A percentile compares a stretch with the other conserved stretches of the same genome.
Conservation (phyloP, 208 protist species). For the Leishmania tropica region DNA sequence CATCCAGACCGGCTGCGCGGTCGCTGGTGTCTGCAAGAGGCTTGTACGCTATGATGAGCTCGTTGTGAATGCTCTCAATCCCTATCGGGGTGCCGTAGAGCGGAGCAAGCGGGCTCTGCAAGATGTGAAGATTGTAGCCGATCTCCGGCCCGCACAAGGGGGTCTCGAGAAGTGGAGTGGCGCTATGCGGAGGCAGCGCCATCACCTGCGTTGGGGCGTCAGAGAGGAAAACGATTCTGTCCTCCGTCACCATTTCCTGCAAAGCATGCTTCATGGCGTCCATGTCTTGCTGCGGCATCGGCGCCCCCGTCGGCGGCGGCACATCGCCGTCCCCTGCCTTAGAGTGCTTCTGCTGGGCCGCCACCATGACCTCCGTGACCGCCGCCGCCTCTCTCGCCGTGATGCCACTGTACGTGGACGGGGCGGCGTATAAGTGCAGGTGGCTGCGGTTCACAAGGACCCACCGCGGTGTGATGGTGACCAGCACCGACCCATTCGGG, state of each 20-base stretch:
- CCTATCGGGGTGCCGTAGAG: conserved; percentile 70
- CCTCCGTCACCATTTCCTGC: conserved; percentile 25
- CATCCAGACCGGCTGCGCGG: neutral
- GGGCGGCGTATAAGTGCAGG: conserved; percentile 60
- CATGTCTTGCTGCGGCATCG: conserved; percentile 29
- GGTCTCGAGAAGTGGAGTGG: conserved; percentile 60
- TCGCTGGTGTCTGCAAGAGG: conserved; percentile 3
- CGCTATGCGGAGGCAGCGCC: conserved; percentile 42
- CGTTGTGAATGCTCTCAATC: conserved; percentile 78
- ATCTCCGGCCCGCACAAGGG: conserved; percentile 41
- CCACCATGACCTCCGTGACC: conserved; percentile 29
- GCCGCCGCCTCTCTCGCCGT: conserved; percentile 42
- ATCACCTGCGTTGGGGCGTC: conserved; percentile 32
- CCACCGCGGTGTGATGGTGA: conserved; percentile 87
- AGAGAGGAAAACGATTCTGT: conserved; percentile 21
- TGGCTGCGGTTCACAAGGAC: conserved; percentile 81
- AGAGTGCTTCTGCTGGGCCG: conserved; percentile 23
- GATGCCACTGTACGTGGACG: conserved; percentile 40
- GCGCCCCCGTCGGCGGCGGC: conserved; percentile 5
- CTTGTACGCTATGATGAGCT: conserved; percentile 68
- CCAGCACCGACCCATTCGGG: conserved; percentile 55
- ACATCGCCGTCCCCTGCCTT: conserved; percentile 10
- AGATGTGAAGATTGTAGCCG: conserved; percentile 71
- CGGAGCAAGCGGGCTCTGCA: conserved; percentile 49
- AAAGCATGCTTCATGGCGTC: conserved; percentile 36